Evolutionary conservation across 192 early-diverging fungal species (phyloP), one percentile per base, ranked within the genome.

Genomic region (Coemansia sp.): DNA sequence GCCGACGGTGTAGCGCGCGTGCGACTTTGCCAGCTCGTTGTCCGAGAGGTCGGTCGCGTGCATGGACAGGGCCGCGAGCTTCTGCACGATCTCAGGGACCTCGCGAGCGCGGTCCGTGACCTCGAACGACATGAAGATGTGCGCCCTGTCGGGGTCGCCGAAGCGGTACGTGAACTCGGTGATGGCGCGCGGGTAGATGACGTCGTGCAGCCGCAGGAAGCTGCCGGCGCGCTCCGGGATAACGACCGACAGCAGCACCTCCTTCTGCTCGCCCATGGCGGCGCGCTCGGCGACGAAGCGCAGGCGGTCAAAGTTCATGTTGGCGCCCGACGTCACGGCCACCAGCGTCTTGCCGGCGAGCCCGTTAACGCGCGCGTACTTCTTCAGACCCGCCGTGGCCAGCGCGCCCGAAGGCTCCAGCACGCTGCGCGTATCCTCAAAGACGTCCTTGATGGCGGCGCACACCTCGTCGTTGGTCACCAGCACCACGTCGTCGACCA

Each of bases 261-360:
- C 98, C 46, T 74, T 84, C 36, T 92, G 84, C 75, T 99, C 98
- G 53, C 98, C 96, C n/a, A 98, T 74, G 5, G 92, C 89, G 4
- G 98, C 94, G 54, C 98, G 90, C 73, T 99, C 96, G 15, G 95
- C 94, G 1, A 99, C 95, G 67, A 98, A 98, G 41, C 95, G 88
- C n/a, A 99, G 84, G 1, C 96, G 90, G 73, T 97, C 95, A 89
- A 98, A 99, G 76, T 99, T 96, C 89, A 98, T 97, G 84, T 99
- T 99, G 40, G 98, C 98, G 15, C 98, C 98, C 15, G 90, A 93
- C 29, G 90, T 87, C 58, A 97, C 84, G 6, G 92, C 88, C 19
- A 99, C 88, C 60, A 90, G 89, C 15, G 82, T 88, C 41, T 80
- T 71, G 53, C 84, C 88, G 4, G 73, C 51, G 25, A 77, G 51